These are phyloP conservation scores for Fusarium mexicanum DNA, from an alignment of 2,329 filamentous ascomycete genomes.

Conservation along the genomic window DNA sequence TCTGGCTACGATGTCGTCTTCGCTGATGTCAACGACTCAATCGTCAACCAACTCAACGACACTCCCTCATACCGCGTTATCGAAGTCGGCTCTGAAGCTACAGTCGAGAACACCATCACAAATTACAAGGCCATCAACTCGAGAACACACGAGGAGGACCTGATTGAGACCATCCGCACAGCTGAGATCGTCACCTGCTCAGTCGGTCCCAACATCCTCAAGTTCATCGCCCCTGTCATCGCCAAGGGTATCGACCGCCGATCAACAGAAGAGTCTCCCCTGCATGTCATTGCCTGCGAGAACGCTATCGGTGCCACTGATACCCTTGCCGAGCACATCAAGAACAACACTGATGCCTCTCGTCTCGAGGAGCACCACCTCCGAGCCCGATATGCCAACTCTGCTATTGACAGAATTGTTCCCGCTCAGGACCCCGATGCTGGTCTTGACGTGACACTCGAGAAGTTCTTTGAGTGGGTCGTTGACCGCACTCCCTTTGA, in stretches of 20 bases:
- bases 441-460: slow-evolving; percentile 91
- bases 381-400: slow-evolving; percentile 93
- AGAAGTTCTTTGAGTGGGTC: slow-evolving; percentile 99
- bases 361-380: slow-evolving; percentile 74
- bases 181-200: slow-evolving; percentile 96
- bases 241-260: slow-evolving; percentile 91
- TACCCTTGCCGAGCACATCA: slow-evolving; percentile 84
- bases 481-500: slow-evolving; percentile 89
- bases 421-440: slow-evolving; percentile 84
- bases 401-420: slow-evolving; percentile 97
- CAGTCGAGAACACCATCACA: slow-evolving; percentile 82
- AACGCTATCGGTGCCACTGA: slow-evolving; percentile 97
- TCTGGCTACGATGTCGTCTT: slow-evolving; percentile 97
- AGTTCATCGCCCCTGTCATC: slow-evolving; percentile 95
- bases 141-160: slow-evolving; percentile 81
- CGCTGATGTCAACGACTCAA: slow-evolving; percentile 86
- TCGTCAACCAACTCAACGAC: slow-evolving; percentile 83
- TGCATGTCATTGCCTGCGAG: slow-evolving; percentile 96
- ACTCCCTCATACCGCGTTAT: slow-evolving; percentile 87
- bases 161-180: slow-evolving; percentile 84
- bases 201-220: slow-evolving; percentile 94
- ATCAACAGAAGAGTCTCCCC: slow-evolving; percentile 68
- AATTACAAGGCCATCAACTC: slow-evolving; percentile 99
- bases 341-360: slow-evolving; percentile 75
- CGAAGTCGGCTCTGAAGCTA: slow-evolving; percentile 87